Percentiles rank a stretch among this genome's conserved stretches.
Evolutionary conservation across 352 stramenopile species (phyloP).

Genomic region (Phytophthora rubi): DNA sequence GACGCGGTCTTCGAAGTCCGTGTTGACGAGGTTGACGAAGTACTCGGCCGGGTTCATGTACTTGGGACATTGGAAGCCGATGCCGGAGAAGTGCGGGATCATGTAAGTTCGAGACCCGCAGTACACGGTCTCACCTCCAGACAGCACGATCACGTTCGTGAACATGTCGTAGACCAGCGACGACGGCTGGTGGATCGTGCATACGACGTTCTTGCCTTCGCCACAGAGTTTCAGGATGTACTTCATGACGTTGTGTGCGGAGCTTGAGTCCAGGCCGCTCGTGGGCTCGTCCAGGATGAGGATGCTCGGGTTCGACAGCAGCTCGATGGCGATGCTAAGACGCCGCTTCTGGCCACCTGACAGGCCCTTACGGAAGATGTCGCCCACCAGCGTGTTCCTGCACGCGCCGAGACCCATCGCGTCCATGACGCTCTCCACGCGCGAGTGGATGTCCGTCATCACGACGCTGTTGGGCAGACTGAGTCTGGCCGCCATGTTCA

Average conservation of each 20-base stretch:
- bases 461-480: conserved; percentile 46
- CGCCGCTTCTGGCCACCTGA: conserved; percentile 81
- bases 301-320: conserved; percentile 54
- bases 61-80: too few species aligned
- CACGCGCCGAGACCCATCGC: conserved; percentile 57
- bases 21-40: neutral
- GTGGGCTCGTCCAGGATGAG: conserved; percentile 20
- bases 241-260: too few species aligned
- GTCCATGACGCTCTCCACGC: conserved; percentile 56
- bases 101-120: too few species aligned
- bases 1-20: neutral
- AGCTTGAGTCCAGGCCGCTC: too few species aligned
- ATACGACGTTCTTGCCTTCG: too few species aligned
- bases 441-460: conserved; percentile 25
- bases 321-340: conserved; percentile 80
- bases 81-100: too few species aligned
- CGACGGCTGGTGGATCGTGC: too few species aligned
- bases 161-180: too few species aligned
- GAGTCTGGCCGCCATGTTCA: conserved; percentile 67
- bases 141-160: too few species aligned
- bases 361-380: conserved; percentile 79
- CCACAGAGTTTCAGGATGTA: too few species aligned
- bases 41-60: too few species aligned
- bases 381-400: conserved; percentile 69
- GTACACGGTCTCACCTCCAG: too few species aligned